A percentile compares a stretch with the other conserved stretches of the same genome.
phyloP scores from a whole-genome alignment of 2,329 filamentous ascomycete species.

The Sporothrix mexicana region DNA sequence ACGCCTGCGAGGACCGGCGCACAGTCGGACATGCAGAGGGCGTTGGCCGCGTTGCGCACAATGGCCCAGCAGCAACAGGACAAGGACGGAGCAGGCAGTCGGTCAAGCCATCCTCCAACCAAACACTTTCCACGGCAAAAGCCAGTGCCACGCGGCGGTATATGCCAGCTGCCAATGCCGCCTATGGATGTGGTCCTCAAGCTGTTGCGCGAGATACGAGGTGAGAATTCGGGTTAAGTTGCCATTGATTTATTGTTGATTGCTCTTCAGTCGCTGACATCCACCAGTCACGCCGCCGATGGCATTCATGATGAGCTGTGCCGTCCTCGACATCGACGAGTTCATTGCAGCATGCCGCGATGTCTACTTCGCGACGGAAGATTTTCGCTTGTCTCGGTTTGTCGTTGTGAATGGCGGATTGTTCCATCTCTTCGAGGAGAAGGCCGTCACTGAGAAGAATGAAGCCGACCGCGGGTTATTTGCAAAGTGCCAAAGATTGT shows the following conservation, averaged over 20 bases:
- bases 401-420: conserved; percentile 57
- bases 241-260: no score
- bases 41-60: conserved; percentile 57
- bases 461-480: conserved; percentile 32
- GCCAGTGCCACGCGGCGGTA: conserved; percentile 52
- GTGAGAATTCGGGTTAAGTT: not conserved
- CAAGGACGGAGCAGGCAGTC: conserved; percentile 42
- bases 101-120: conserved; percentile 45
- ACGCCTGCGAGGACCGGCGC: not conserved
- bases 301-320: conserved; percentile 31
- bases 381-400: conserved; percentile 49
- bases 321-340: conserved; percentile 55
- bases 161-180: conserved; percentile 61
- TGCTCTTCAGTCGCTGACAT: not conserved
- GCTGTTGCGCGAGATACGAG: conserved; percentile 55
- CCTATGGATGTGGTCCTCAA: conserved; percentile 57
- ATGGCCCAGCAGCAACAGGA: conserved; percentile 47
- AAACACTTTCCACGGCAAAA: conserved; percentile 53
- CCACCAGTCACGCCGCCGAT: conserved; percentile 31
- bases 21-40: conserved; percentile 55
- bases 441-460: conserved; percentile 40
- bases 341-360: conserved; percentile 58
- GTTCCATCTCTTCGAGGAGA: conserved; percentile 58
- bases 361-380: conserved; percentile 40
- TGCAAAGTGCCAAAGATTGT: conserved; percentile 45